Percentiles rank a stretch among this genome's conserved stretches.
Evolutionary conservation across 1,284 basidiomycete genomes (phyloP).

Genomic region (Rhodotorula mucilaginosa): DNA sequence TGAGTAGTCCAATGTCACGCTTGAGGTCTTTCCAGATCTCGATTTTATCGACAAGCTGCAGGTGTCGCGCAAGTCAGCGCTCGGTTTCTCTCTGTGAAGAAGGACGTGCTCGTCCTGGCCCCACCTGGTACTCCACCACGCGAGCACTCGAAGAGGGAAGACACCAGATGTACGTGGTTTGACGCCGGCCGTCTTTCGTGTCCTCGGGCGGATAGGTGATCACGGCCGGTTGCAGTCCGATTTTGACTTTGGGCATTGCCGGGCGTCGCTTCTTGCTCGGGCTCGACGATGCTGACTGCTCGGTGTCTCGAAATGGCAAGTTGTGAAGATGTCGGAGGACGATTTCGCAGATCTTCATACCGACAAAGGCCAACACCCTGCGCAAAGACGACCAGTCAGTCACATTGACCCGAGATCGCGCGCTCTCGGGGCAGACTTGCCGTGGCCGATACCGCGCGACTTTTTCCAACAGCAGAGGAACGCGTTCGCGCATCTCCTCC

Average conservation of each 20-base stretch:
- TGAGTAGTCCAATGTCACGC: slow-evolving; percentile 8
- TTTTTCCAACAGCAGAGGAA: slow-evolving; percentile 59
- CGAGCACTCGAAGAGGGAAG: slow-evolving; percentile 26
- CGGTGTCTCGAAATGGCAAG: background rate
- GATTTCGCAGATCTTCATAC: slow-evolving; percentile 64
- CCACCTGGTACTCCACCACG: slow-evolving; percentile 33
- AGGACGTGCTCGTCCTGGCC: background rate
- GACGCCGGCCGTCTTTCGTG: background rate
- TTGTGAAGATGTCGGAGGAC: slow-evolving; percentile 21
- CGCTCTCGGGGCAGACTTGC: slow-evolving; percentile 50
- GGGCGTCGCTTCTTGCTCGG: slow-evolving; percentile 7
- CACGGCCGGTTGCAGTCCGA: slow-evolving; percentile 22
- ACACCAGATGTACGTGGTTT: slow-evolving; percentile 23
- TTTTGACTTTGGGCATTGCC: slow-evolving; percentile 29
- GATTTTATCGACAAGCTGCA: slow-evolving; percentile 28
- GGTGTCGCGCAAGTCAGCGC: background rate
- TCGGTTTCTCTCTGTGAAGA: too few species aligned
- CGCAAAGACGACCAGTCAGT: too few species aligned
- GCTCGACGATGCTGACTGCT: background rate
- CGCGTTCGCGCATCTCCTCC: slow-evolving; percentile 57
- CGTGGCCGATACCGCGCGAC: slow-evolving; percentile 58
- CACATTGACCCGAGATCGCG: background rate
- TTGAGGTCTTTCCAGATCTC: slow-evolving; percentile 19
- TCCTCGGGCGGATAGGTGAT: slow-evolving; percentile 1
- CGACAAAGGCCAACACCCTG: slow-evolving; percentile 56